Evolutionary conservation across 106 monocot species (phyloP).

Genomic region (Triglochin maritima): DNA sequence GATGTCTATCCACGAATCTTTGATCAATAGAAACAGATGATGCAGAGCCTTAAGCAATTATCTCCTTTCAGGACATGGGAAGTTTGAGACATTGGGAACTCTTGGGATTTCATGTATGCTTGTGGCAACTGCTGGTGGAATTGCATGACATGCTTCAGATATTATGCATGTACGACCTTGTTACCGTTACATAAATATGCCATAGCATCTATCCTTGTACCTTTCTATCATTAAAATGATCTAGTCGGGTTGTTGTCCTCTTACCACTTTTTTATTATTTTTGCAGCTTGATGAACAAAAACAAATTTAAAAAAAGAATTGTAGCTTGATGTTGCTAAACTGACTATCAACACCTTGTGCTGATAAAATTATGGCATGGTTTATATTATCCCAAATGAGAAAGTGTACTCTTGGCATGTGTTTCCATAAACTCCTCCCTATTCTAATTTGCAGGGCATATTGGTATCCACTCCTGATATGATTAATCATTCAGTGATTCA

Average conservation of each 20-base stretch:
- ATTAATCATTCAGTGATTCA: conserved; percentile 28
- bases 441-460: conserved; percentile 47
- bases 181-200: not conserved
- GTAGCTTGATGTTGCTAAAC: too few relatives aligned
- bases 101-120: conserved; percentile 95
- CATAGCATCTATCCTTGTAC: too few relatives aligned
- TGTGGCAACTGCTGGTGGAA: conserved; percentile 77
- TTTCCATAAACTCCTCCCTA: conserved; percentile 8
- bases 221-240: not conserved
- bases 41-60: not conserved
- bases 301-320: too few relatives aligned
- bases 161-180: conserved; percentile 50
- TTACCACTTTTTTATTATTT: too few relatives aligned
- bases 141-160: conserved; percentile 93
- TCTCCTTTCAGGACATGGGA: conserved; percentile 65
- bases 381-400: too few relatives aligned
- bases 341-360: too few relatives aligned
- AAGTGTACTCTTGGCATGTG: not conserved
- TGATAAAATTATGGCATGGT: too few relatives aligned
- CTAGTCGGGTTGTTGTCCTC: not conserved
- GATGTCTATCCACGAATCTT: not conserved
- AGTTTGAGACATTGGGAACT: conserved; percentile 87
- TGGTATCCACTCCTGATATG: conserved; percentile 43
- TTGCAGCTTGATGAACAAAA: too few relatives aligned
- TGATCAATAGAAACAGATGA: not conserved